Conservation (phyloP, 2,329 filamentous ascomycete genomes). For the Colletotrichum shisoi region DNA sequence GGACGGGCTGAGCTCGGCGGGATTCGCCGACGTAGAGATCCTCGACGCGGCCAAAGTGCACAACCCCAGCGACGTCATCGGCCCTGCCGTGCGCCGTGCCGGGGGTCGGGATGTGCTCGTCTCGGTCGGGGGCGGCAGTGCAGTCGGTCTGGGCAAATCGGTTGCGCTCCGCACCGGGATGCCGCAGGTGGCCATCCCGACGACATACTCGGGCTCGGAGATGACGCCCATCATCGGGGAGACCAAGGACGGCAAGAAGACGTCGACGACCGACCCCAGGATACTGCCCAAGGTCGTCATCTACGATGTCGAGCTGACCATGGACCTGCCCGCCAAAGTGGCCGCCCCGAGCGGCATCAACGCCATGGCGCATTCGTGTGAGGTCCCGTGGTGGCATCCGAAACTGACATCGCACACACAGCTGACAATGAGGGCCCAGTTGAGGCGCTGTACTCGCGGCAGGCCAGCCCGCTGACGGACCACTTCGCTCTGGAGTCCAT, state of each 20-base stretch:
- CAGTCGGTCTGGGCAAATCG: conserved; percentile 66
- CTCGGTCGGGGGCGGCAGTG: conserved; percentile 69
- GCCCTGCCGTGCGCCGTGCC: conserved; percentile 45
- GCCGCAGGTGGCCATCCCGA: conserved; percentile 67
- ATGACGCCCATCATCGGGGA: conserved; percentile 58
- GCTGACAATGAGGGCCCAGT: conserved; percentile 19
- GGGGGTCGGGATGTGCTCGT: conserved; percentile 63
- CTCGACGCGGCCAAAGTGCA: conserved; percentile 48
- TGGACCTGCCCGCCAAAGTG: conserved; percentile 36
- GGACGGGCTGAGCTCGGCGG: conserved; percentile 38
- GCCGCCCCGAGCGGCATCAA: conserved; percentile 37
- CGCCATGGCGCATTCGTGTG: conserved; percentile 38
- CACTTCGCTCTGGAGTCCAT: conserved; percentile 37
- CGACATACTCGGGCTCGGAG: conserved; percentile 67
- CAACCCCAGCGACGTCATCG: conserved; percentile 44
- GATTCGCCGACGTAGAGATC: conserved; percentile 48
- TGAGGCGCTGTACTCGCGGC: conserved; percentile 34
- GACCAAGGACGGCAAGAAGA: conserved; percentile 39
- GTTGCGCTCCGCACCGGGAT: conserved; percentile 61
- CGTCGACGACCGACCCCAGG: conserved; percentile 30
- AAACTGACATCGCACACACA: not conserved
- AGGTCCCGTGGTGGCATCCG: not conserved
- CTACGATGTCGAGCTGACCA: conserved; percentile 36
- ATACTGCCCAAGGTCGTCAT: conserved; percentile 38
- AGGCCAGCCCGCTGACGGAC: conserved; percentile 34